phyloP scores from a whole-genome alignment of 768 basidiomycete species.

The Pleurotus citrinopileatus region DNA sequence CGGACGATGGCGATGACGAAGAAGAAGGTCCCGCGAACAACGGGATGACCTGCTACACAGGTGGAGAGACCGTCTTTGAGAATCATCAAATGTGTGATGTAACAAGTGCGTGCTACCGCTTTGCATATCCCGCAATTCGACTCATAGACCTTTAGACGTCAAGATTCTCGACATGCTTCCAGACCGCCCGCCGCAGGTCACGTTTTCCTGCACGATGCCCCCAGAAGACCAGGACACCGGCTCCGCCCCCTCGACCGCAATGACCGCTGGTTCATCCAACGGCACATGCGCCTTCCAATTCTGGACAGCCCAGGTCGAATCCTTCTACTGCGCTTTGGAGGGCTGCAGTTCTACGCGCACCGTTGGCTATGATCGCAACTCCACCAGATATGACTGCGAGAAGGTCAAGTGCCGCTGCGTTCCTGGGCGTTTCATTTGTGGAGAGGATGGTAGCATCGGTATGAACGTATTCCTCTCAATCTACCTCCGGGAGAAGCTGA shows the following conservation, averaged over 20 bases:
- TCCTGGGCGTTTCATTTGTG: conserved; percentile 93
- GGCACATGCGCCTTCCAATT: conserved; percentile 92
- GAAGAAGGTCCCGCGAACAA: conserved; percentile 25
- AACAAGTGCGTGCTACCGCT: conserved; percentile 65
- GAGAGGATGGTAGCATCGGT: conserved; percentile 93
- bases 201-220: conserved; percentile 70
- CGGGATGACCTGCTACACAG: conserved; percentile 93
- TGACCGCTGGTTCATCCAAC: conserved; percentile 39
- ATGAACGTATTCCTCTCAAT: conserved; percentile 24
- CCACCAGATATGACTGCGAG: conserved; percentile 77
- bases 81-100: conserved; percentile 99
- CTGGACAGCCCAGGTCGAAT: conserved; percentile 94
- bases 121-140: not conserved
- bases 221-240: not conserved
- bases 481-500: not conserved
- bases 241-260: not conserved
- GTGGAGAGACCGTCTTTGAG: conserved; percentile 89
- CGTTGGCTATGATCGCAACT: conserved; percentile 61
- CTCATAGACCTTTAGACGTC: conserved; percentile 52
- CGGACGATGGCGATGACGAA: conserved; percentile 35
- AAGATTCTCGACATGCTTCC: conserved; percentile 95
- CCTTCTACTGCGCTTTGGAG: conserved; percentile 90
- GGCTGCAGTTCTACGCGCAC: conserved; percentile 52
- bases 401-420: conserved; percentile 89
- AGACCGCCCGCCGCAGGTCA: conserved; percentile 89